Evolutionary conservation across 371 early-diverging fungal genomes (phyloP), one percentile per base, ranked within the genome.

Genomic region (Syncephalastrum racemosum): DNA sequence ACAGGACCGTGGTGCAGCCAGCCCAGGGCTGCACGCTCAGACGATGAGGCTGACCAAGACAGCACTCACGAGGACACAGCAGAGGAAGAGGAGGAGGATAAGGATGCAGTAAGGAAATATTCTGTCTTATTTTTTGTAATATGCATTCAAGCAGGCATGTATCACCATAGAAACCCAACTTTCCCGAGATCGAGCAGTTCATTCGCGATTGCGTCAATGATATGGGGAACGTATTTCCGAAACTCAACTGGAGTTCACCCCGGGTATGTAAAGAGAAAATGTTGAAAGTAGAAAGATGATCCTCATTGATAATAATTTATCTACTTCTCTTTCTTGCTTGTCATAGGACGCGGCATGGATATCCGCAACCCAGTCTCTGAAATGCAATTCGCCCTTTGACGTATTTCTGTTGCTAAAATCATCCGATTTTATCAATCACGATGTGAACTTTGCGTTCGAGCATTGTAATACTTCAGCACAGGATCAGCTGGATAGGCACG

Each of bases 221-320:
- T 23, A 81, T 90, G 23, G 94, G 93, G 3, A 83, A 79, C 22
- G 92, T 92, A 15, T 92, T 98, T 63, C 95, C 96, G 14, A 94
- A 96, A 48, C 81, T 96, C 56, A 92, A 90, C 65, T 98, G 98
- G 98, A 90, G 90, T 46, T 87, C 93, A 4, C 98, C 98, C 2
- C 86, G 89, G 53, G 89, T 84, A 71, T 55, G 62, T 22, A 31
- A n/a, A 22, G 20, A 43, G 25, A 27, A 20, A 6, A 53, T 25
- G 27, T 3, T 4, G 7, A 27, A 27, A 27, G 27, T 27, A 25
- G 7, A 40, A 41, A 31, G 15, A 14, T 48, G 22, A 23, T 2
- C 2, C 10, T 12, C 13, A 48, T 4, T 39, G 48, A 14, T 18
- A 25, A 8, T 27, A 4, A 24, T 31, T 20, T 5, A 27, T 27